Conservation (phyloP, 78 protist genomes). For the Mantamonas sphyraenae region DNA sequence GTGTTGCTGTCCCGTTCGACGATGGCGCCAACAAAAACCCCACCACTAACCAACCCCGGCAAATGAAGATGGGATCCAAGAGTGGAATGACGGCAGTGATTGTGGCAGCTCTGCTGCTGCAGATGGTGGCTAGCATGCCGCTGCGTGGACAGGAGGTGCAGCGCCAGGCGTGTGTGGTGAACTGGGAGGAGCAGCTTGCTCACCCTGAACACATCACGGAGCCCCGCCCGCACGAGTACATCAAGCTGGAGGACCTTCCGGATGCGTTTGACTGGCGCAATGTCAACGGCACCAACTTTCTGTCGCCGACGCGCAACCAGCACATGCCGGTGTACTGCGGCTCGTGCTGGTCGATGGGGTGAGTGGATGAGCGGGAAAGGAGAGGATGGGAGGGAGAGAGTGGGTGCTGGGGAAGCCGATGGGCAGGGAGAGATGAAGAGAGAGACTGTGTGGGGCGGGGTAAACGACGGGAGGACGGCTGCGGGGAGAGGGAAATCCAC, state of each 20-base stretch:
- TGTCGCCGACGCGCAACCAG: constrained; percentile 10
- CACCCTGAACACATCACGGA: neutral
- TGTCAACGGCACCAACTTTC: constrained; percentile 15
- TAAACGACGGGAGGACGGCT: too few species aligned
- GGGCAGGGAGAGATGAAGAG: too few species aligned
- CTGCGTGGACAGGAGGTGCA: neutral
- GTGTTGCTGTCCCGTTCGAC: neutral
- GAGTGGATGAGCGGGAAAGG: too few species aligned
- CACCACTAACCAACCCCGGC: too few species aligned
- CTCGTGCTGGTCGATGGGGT: constrained; percentile 3
- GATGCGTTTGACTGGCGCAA: constrained; percentile 13
- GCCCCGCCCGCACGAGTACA: constrained; percentile 21
- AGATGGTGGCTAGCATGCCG: neutral
- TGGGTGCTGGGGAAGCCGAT: too few species aligned
- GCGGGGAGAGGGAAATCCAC: too few species aligned
- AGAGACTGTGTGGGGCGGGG: too few species aligned
- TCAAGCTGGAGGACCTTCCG: constrained; percentile 24
- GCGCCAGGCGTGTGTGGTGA: neutral
- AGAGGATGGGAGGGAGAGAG: too few species aligned
- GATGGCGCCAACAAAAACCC: too few species aligned
- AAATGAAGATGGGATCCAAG: too few species aligned
- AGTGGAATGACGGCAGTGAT: neutral
- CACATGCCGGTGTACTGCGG: constrained; percentile 22
- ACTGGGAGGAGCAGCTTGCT: neutral
- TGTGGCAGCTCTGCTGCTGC: neutral